phyloP scores from a whole-genome alignment of 306 rosid species.

The Ziziphus jujuba region DNA sequence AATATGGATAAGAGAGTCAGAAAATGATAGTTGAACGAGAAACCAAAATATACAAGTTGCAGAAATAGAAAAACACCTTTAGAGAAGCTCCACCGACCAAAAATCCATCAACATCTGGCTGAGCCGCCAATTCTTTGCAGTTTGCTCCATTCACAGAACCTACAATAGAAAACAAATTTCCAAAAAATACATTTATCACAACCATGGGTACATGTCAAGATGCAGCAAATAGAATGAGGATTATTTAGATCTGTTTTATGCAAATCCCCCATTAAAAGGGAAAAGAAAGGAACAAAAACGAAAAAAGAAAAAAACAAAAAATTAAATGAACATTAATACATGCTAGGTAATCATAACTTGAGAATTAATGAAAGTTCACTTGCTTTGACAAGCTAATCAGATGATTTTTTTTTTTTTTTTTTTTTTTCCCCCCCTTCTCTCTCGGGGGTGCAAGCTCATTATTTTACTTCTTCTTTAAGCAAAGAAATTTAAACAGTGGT shows the following conservation, averaged over 20 bases:
- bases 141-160: slow-evolving; percentile 95
- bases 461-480: neutral
- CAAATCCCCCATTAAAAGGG: too few species aligned
- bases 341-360: neutral
- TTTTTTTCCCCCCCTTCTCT: too few species aligned
- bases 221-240: neutral
- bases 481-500: neutral
- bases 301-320: too few species aligned
- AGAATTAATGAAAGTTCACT: neutral
- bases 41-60: slow-evolving; percentile 13
- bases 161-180: slow-evolving; percentile 20
- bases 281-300: too few species aligned
- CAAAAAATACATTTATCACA: neutral
- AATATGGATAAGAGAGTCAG: neutral
- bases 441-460: too few species aligned
- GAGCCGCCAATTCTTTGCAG: slow-evolving; percentile 75
- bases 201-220: neutral
- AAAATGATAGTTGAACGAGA: slow-evolving; percentile 8
- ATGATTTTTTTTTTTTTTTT: too few species aligned
- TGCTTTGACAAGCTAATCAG: neutral
- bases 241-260: too few species aligned
- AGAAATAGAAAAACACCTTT: slow-evolving; percentile 40
- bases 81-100: slow-evolving; percentile 96
- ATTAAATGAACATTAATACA: neutral
- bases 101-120: slow-evolving; percentile 90